Evolutionary conservation across 768 basidiomycete species (phyloP), one percentile per base, ranked within the genome.

Genomic region (Termitomyces bulborhizus): DNA sequence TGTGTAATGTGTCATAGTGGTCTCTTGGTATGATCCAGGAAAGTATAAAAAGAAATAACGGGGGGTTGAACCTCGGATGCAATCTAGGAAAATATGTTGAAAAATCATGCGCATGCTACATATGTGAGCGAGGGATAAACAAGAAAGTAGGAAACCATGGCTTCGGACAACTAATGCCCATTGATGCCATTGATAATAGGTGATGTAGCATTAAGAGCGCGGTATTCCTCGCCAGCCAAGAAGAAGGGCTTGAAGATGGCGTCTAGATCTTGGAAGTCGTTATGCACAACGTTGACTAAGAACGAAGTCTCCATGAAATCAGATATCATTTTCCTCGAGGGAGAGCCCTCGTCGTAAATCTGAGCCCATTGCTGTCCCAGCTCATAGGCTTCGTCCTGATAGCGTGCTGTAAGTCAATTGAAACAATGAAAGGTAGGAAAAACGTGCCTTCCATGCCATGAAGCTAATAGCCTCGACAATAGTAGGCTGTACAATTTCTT

Each of bases 391-490:
- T 98, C 95, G 63, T 98, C 95, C 88, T 92, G 57, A 12, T 21
- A 52, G 45, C 49, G 37, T 63, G 39, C 51, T 46, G 49, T 57
- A 44, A 55, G 42, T 40, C 42, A 13, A 16, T 47, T 4, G 46
- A 48, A 36, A 41, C n/a, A 16, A 40, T 41, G 31, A 54, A 51
- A 29, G 21, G 36, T 37, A 31, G 40, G 27, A 42, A 34, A 29
- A 21, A 68, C 77, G 41, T 50, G 86, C 90, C 83, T 96, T 96
- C 94, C 94, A 97, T 15, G 94, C 94, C 90, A 96, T 95, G 78
- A 97, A 97, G 66, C 93, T 95, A 63, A 96, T 88, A 3, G 94
- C 92, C 69, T 98, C 95, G 21, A 98, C 95, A 58, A 97, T 93
- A 18, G 95, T 98, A 21, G 95, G 95, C 67, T 96, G 93, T 46